phyloP scores from a whole-genome alignment of 305 asterid genomes.

The Rubia tinctorum region DNA sequence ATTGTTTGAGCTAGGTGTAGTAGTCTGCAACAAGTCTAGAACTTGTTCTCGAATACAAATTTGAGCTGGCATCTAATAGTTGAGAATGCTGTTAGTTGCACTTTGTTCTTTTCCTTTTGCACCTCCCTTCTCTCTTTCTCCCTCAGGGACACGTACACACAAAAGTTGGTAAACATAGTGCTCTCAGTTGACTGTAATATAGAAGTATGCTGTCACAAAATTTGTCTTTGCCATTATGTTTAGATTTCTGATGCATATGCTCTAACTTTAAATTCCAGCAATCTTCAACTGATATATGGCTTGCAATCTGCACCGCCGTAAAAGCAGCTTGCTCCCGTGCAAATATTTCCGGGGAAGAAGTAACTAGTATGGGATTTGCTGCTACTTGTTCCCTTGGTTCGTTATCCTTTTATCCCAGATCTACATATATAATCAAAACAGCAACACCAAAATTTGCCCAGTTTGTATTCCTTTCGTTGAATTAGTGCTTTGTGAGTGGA shows the following conservation, averaged over 20 bases:
- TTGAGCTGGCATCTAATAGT: conserved; percentile 1
- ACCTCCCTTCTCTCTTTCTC: no score
- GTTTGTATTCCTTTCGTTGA: conserved; percentile 15
- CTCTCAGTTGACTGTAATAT: no score
- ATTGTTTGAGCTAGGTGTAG: conserved; percentile 9
- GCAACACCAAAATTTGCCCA: neutral
- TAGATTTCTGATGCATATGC: conserved; percentile 17
- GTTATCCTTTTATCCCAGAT: conserved; percentile 6
- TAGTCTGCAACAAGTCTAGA: conserved; percentile 2
- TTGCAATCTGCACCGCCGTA: conserved; percentile 95
- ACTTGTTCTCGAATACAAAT: neutral
- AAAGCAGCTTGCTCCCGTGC: conserved; percentile 75
- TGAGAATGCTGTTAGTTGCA: neutral
- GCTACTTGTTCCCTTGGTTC: conserved; percentile 98
- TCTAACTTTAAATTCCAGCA: conserved; percentile 44
- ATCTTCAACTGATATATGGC: conserved; percentile 99
- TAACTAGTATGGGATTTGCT: conserved; percentile 90
- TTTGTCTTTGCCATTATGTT: neutral
- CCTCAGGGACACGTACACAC: no score
- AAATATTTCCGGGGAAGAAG: conserved; percentile 68
- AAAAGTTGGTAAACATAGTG: no score
- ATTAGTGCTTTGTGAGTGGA: conserved; percentile 24
- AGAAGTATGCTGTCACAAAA: neutral
- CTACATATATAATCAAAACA: neutral
- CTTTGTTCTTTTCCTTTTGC: no score